Percentiles rank a stretch among this genome's conserved stretches.
Evolutionary conservation across 2,329 filamentous ascomycete genomes (phyloP).

Genomic region (Xylaria sp.): DNA sequence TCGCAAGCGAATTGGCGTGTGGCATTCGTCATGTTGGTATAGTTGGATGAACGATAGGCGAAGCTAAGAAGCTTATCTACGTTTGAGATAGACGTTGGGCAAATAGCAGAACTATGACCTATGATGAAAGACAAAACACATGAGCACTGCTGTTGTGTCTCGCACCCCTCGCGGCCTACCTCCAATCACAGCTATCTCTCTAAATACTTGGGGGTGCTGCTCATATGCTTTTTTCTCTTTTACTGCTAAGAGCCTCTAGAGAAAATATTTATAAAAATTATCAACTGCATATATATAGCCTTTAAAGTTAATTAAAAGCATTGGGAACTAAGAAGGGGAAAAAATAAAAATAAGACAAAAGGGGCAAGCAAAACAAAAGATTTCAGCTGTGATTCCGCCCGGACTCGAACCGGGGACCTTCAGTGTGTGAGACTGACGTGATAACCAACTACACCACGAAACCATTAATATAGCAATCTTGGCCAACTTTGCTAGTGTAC

Average conservation of each 20-base stretch:
- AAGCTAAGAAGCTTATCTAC: not conserved
- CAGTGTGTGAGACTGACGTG: conserved; percentile 60
- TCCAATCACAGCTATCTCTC: too few relatives aligned
- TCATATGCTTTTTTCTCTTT: too few relatives aligned
- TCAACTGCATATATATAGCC: too few relatives aligned
- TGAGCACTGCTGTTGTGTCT: not conserved
- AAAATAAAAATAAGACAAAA: not conserved
- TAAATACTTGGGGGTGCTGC: too few relatives aligned
- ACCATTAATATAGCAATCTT: too few relatives aligned
- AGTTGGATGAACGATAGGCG: not conserved
- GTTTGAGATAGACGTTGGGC: not conserved
- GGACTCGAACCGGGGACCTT: conserved; percentile 53
- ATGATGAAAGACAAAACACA: not conserved
- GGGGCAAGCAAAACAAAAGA: too few relatives aligned
- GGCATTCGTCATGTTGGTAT: not conserved
- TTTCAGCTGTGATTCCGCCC: conserved; percentile 44
- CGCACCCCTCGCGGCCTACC: too few relatives aligned
- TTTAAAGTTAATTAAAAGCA: too few relatives aligned
- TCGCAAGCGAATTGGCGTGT: not conserved
- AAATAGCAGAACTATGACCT: not conserved
- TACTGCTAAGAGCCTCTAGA: too few relatives aligned
- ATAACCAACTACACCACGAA: conserved; percentile 59
- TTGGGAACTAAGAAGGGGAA: too few relatives aligned
- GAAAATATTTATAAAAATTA: too few relatives aligned
- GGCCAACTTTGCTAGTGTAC: too few relatives aligned